A percentile compares a stretch with the other conserved stretches of the same genome.
Conservation (phyloP, 2,329 filamentous ascomycete species). For the Pyrenophora graminea region DNA sequence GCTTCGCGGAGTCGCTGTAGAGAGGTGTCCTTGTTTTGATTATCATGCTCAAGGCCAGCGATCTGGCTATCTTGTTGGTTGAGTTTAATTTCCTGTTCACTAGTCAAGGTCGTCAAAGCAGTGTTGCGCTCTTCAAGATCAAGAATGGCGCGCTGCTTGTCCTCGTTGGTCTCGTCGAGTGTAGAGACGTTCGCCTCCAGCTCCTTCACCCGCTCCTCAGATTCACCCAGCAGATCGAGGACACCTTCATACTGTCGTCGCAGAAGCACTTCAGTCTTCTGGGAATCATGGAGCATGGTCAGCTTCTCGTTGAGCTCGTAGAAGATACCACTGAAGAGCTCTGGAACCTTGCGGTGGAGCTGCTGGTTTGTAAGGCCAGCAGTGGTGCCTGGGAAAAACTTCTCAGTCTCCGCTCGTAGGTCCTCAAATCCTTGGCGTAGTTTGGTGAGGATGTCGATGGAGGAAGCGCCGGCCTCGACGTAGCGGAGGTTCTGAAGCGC, state of each 20-base stretch:
- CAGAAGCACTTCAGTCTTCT: constrained; percentile 46
- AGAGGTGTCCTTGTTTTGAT: constrained; percentile 41
- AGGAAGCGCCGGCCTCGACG: constrained; percentile 37
- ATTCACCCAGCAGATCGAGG: constrained; percentile 35
- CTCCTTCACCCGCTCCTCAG: constrained; percentile 41
- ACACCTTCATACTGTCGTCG: constrained; percentile 40
- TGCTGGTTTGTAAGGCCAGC: constrained; percentile 46
- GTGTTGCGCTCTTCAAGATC: constrained; percentile 44
- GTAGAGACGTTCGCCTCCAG: constrained; percentile 45
- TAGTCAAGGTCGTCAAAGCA: constrained; percentile 32
- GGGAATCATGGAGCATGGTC: constrained; percentile 32
- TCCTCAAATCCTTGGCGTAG: constrained; percentile 50
- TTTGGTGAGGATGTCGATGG: constrained; percentile 43
- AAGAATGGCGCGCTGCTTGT: constrained; percentile 44
- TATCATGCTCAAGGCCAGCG: constrained; percentile 32
- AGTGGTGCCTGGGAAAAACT: constrained; percentile 47
- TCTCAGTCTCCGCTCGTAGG: constrained; percentile 48
- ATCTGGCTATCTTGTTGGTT: constrained; percentile 35
- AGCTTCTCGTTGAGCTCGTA: constrained; percentile 41
- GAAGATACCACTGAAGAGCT: constrained; percentile 46
- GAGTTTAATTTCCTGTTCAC: constrained; percentile 44
- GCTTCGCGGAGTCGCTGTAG: constrained; percentile 45
- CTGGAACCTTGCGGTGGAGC: constrained; percentile 44
- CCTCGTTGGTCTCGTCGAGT: constrained; percentile 45
- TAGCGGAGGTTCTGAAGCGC: constrained; percentile 52